Evolutionary conservation across 2,329 filamentous ascomycete species (phyloP).

Genomic region (Shiraia sp.): DNA sequence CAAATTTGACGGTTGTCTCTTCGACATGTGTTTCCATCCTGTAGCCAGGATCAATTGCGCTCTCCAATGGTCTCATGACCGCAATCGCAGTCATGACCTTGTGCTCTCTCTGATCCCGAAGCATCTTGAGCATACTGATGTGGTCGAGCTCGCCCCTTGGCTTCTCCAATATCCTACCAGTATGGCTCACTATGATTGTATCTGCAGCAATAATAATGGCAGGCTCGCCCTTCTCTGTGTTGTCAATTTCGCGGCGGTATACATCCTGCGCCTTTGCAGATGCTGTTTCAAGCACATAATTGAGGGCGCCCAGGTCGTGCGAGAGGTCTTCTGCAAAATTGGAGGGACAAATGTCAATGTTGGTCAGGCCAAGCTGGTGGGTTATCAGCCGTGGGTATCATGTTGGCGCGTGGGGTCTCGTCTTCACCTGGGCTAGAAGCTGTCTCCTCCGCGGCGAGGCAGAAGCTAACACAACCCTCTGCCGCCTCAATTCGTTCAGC

Average conservation of each 20-base stretch:
- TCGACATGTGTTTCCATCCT: slow-evolving; percentile 79
- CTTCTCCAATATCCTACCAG: slow-evolving; percentile 86
- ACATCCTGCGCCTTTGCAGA: slow-evolving; percentile 81
- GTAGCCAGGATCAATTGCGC: slow-evolving; percentile 83
- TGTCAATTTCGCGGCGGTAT: slow-evolving; percentile 62
- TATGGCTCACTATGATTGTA: slow-evolving; percentile 79
- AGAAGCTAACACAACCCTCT: slow-evolving; percentile 87
- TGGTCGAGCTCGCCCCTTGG: slow-evolving; percentile 81
- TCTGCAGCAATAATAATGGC: slow-evolving; percentile 87
- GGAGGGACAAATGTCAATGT: slow-evolving; percentile 84
- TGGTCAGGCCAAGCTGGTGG: slow-evolving; percentile 73
- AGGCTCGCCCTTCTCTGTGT: slow-evolving; percentile 66
- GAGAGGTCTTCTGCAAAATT: slow-evolving; percentile 82
- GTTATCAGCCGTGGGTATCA: slow-evolving; percentile 6
- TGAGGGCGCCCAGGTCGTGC: slow-evolving; percentile 84
- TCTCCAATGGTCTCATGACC: slow-evolving; percentile 79
- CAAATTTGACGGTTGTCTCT: slow-evolving; percentile 90
- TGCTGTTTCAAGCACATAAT: slow-evolving; percentile 90
- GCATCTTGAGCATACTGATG: slow-evolving; percentile 76
- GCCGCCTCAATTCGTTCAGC: slow-evolving; percentile 73
- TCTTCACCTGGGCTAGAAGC: slow-evolving; percentile 70
- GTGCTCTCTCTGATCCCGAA: slow-evolving; percentile 78
- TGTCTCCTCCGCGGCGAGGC: slow-evolving; percentile 83
- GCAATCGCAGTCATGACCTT: slow-evolving; percentile 85
- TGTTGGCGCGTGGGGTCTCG: slow-evolving; percentile 6